A percentile compares a stretch with the other conserved stretches of the same genome.
Conservation (phyloP, 768 basidiomycete genomes). For the Rhodotorula sphaerocarpa region DNA sequence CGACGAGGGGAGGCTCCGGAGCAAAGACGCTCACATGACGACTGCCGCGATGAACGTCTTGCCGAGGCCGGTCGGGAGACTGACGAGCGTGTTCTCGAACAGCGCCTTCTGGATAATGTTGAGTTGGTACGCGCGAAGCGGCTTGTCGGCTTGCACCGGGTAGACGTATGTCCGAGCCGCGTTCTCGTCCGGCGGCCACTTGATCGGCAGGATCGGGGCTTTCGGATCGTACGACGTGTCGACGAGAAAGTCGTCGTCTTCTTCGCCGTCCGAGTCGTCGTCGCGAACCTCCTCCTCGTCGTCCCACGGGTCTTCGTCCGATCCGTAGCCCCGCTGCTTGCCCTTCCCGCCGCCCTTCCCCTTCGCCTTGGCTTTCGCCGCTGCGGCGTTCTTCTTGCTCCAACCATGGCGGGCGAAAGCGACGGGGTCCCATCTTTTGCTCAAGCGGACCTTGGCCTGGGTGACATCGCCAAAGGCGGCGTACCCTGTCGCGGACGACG, state of each 20-base stretch:
- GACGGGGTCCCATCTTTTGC: constrained; percentile 85
- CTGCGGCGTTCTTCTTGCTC: constrained; percentile 46
- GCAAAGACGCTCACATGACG: constrained; percentile 59
- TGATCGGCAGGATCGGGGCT: constrained; percentile 76
- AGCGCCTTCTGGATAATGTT: constrained; percentile 80
- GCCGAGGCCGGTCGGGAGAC: constrained; percentile 88
- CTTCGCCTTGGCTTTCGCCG: constrained; percentile 52
- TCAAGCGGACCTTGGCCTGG: constrained; percentile 53
- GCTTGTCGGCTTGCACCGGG: constrained; percentile 61
- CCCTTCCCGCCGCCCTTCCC: constrained; percentile 47
- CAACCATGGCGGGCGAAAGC: constrained; percentile 64
- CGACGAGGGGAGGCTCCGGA: too few relatives aligned
- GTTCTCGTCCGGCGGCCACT: constrained; percentile 64
- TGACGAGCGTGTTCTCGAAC: constrained; percentile 87
- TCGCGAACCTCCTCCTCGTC: constrained; percentile 51
- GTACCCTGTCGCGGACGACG: background rate
- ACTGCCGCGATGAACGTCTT: constrained; percentile 98
- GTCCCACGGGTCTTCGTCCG: constrained; percentile 42
- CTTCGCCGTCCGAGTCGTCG: constrained; percentile 53
- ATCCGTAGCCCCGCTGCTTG: constrained; percentile 27
- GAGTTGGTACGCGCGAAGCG: constrained; percentile 85
- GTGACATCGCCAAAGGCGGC: constrained; percentile 15
- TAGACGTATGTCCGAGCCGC: constrained; percentile 81
- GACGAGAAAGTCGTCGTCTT: constrained; percentile 34
- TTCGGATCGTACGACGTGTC: constrained; percentile 57